Evolutionary conservation across 2,329 filamentous ascomycete species (phyloP).

Genomic region (Dothistroma septosporum): DNA sequence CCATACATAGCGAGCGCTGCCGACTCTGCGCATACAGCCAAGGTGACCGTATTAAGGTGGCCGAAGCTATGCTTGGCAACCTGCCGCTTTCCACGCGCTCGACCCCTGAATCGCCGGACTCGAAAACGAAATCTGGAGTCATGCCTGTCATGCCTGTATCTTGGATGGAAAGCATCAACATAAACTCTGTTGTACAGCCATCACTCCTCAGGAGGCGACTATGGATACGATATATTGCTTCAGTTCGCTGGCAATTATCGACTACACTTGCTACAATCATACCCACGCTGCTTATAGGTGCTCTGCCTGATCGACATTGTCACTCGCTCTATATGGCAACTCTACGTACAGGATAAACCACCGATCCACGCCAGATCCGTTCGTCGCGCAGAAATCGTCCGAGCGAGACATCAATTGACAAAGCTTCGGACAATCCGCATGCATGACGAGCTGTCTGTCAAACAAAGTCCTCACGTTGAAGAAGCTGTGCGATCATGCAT

Average conservation of each 20-base stretch:
- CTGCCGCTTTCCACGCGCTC: too few species aligned
- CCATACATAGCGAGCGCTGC: too few species aligned
- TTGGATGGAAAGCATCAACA: not conserved
- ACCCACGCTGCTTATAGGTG: not conserved
- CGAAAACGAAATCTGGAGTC: too few species aligned
- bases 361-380: not conserved
- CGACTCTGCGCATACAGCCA: too few species aligned
- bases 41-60: too few species aligned
- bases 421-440: not conserved
- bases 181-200: not conserved
- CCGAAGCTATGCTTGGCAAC: too few species aligned
- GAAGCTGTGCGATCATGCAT: too few species aligned
- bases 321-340: not conserved
- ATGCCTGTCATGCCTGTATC: too few species aligned
- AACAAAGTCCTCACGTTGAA: too few species aligned
- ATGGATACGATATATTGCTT: not conserved
- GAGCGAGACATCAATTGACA: not conserved
- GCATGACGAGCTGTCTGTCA: not conserved
- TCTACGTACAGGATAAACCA: conserved; percentile 1
- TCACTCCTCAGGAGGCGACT: not conserved
- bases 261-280: not conserved
- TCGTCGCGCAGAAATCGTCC: not conserved
- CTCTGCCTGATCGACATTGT: not conserved
- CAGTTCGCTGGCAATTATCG: not conserved
- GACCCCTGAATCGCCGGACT: too few species aligned